Percentiles rank a stretch among this genome's conserved stretches.
phyloP scores from a whole-genome alignment of 805 yeast genomes.

The Allodekkera sacchari region DNA sequence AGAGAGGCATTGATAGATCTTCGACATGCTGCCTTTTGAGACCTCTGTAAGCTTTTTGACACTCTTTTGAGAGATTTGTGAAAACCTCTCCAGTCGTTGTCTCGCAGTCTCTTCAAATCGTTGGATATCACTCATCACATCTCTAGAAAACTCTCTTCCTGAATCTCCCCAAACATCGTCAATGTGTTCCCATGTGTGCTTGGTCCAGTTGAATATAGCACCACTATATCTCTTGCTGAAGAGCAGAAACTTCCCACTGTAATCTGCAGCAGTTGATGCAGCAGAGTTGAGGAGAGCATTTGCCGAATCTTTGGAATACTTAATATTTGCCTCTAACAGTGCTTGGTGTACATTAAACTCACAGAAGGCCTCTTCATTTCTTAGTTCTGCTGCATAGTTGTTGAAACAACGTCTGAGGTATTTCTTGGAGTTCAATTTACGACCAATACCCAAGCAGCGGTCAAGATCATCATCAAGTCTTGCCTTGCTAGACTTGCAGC shows the following conservation, averaged over 20 bases:
- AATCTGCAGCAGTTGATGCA: neutral
- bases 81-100: no score
- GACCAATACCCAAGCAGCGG: conserved; percentile 1
- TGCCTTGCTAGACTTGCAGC: conserved; percentile 1
- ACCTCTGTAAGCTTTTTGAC: no score
- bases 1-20: no score
- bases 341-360: conserved; percentile 4
- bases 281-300: neutral
- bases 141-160: no score
- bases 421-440: neutral
- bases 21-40: no score
- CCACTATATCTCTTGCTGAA: no score
- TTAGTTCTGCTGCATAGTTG: conserved; percentile 1
- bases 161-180: no score
- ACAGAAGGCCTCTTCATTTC: conserved; percentile 5
- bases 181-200: no score
- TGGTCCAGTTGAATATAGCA: no score
- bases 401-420: conserved; percentile 3
- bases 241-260: neutral
- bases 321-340: neutral
- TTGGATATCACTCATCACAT: no score
- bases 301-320: conserved; percentile 1
- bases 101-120: no score
- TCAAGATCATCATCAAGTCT: neutral
- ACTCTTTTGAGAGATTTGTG: no score